Base-by-base conservation (phyloP, 805 yeast species). In the Saturnispora besseyi region DNA sequence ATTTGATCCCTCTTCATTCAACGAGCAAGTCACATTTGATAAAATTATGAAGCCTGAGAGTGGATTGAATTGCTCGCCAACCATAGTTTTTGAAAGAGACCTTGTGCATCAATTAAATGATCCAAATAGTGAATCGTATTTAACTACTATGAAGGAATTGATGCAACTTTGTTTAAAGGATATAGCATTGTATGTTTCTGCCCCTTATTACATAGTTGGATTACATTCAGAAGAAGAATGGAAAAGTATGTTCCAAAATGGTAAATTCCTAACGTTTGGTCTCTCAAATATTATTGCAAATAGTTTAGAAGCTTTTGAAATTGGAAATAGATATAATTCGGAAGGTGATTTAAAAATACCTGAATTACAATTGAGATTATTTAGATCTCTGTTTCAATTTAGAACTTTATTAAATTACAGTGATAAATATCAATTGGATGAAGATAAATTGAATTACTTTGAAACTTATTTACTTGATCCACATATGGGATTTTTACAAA, bases 281-380 rank as follows among this genome's bases (percentile, higher is more conserved):
- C 40, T 61, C 32, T 53, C 66, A 5, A 50, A 57, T 22, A 40
- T 68, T 12, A 57, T 77, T 41, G 76, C 78, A 2, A 70, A 75
- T 53, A 74, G 82, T 0, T 71, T 84, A 26, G 70, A 76, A 24
- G 77, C 81, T 73, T 63, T 73, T 36, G 90, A 84, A 57, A 75
- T 82, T 22, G 57, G 82, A 0, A 70, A 81, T 1, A 71, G 90
- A 59, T 59, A 74, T n/a, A 73, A 18, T 18, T 74, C 0, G 47
- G 42, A 1, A 11, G 41, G 22, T 10, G 50, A 46, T 9, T 46
- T 53, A 7, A 18, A 21, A 22, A 30, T 48, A 29, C 51, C 59
- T 18, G 55, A 58, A 24, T 52, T 55, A 41, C 51, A 49, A 24
- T 61, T 64, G 36, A 59, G 65, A 2, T 57, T 74, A 12, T 36